phyloP scores from a whole-genome alignment of 306 rosid genomes.

The Amphicarpaea edgeworthii region DNA sequence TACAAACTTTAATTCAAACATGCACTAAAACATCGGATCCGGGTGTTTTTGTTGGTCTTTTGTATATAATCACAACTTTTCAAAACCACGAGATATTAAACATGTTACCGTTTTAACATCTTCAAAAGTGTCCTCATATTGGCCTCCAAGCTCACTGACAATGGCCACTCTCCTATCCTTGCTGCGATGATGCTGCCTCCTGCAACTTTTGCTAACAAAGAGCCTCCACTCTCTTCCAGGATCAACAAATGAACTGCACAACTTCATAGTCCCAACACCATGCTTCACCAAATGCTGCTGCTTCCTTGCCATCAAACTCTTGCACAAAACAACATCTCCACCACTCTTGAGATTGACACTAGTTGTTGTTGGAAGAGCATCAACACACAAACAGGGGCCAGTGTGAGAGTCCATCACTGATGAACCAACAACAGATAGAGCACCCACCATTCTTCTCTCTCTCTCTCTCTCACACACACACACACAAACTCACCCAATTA shows the following conservation, averaged over 20 bases:
- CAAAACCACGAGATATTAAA: constrained; percentile 21
- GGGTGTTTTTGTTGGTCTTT: neutral
- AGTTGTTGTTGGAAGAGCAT: constrained; percentile 69
- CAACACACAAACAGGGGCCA: constrained; percentile 89
- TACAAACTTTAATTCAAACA: neutral
- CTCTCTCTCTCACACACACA: too few species aligned
- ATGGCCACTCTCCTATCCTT: constrained; percentile 59
- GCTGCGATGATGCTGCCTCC: constrained; percentile 69
- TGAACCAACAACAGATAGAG: constrained; percentile 73
- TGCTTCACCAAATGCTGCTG: constrained; percentile 44
- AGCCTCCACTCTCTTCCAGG: constrained; percentile 70
- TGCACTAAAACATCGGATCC: neutral
- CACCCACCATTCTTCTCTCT: constrained; percentile 85
- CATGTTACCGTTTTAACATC: constrained; percentile 84
- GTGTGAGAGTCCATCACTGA: constrained; percentile 83
- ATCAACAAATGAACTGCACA: constrained; percentile 77
- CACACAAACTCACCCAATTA: constrained; percentile 34
- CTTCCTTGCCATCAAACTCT: constrained; percentile 60
- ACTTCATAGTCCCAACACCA: constrained; percentile 40
- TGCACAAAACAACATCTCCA: constrained; percentile 64
- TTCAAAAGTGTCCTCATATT: constrained; percentile 81
- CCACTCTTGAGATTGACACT: constrained; percentile 68
- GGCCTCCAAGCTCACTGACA: constrained; percentile 85
- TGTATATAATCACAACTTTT: neutral
- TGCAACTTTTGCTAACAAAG: constrained; percentile 53